Conservation (phyloP, 1,284 basidiomycete species). For the Porogramme epimiltina region DNA sequence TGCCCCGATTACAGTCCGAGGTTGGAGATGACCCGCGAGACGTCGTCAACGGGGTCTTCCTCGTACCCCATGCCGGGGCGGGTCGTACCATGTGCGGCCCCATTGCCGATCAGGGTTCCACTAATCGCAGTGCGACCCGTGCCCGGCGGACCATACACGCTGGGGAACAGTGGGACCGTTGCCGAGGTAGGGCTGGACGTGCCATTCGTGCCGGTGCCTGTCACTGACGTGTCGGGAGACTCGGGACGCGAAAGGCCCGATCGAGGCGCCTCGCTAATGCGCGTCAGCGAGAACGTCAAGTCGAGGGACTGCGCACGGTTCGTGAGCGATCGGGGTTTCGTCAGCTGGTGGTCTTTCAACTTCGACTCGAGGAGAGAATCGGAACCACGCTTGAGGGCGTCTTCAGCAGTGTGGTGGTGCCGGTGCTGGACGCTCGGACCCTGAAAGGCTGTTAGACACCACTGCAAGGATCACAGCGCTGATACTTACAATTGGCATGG, state of each 20-base stretch:
- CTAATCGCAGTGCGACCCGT: slow-evolving; percentile 49
- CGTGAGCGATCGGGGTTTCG: slow-evolving; percentile 73
- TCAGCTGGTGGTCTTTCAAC: slow-evolving; percentile 68
- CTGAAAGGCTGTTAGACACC: slow-evolving; percentile 33
- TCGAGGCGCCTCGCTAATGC: slow-evolving; percentile 66
- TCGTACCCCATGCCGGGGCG: slow-evolving; percentile 54
- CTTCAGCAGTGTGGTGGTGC: slow-evolving; percentile 62
- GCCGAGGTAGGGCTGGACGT: slow-evolving; percentile 75
- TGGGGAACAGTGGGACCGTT: slow-evolving; percentile 79
- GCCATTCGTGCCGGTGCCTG: slow-evolving; percentile 56
- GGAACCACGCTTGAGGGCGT: slow-evolving; percentile 81
- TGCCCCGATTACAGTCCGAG: slow-evolving; percentile 56
- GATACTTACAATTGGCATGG: slow-evolving; percentile 70
- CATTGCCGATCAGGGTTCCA: slow-evolving; percentile 19
- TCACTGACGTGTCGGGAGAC: slow-evolving; percentile 76
- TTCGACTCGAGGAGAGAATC: slow-evolving; percentile 88
- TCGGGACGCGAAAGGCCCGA: slow-evolving; percentile 65
- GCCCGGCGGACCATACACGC: slow-evolving; percentile 70
- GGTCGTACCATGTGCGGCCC: slow-evolving; percentile 21
- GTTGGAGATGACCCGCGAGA: slow-evolving; percentile 77
- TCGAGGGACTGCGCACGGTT: slow-evolving; percentile 84
- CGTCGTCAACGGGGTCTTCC: slow-evolving; percentile 68
- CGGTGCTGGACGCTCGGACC: slow-evolving; percentile 67
- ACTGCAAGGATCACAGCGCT: neutral
- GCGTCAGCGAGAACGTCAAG: slow-evolving; percentile 74